These are phyloP conservation scores for Kluyveromyces wickerhamii DNA, from an alignment of 805 yeast species.

Conservation along the genomic window DNA sequence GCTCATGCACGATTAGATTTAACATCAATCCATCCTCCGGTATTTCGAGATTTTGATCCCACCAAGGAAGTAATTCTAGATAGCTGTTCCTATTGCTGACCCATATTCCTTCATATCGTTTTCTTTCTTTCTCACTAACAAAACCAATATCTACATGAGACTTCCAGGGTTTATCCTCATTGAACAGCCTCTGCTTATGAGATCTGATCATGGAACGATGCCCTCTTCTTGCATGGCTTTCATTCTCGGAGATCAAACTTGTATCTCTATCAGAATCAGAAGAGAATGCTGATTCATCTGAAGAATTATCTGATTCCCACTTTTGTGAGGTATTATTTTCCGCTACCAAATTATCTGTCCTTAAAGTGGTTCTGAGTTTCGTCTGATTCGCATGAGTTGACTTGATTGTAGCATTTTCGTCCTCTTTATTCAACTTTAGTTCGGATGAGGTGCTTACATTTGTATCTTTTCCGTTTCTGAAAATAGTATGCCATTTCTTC, in stretches of 20 bases:
- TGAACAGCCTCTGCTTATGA: slow-evolving; percentile 39
- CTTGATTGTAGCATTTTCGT: background rate
- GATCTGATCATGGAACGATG: slow-evolving; percentile 6
- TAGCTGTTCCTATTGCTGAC: slow-evolving; percentile 74
- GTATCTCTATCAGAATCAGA: slow-evolving; percentile 1
- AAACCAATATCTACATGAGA: slow-evolving; percentile 55
- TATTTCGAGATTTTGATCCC: slow-evolving; percentile 19
- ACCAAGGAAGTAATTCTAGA: slow-evolving; percentile 33
- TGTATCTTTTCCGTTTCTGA: slow-evolving; percentile 3
- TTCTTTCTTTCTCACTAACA: slow-evolving; percentile 59
- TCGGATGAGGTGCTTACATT: slow-evolving; percentile 2
- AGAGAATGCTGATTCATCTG: slow-evolving; percentile 2
- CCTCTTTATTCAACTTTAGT: background rate
- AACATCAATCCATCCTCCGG: slow-evolving; percentile 30
- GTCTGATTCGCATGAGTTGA: slow-evolving; percentile 2
- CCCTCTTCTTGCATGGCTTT: slow-evolving; percentile 5
- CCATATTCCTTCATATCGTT: slow-evolving; percentile 92
- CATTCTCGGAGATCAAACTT: too few species aligned
- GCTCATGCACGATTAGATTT: slow-evolving; percentile 53
- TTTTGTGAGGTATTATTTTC: too few species aligned
- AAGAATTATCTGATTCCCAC: background rate
- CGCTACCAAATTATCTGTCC: slow-evolving; percentile 15
- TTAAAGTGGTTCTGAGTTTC: slow-evolving; percentile 24
- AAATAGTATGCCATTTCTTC: slow-evolving; percentile 5
- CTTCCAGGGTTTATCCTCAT: slow-evolving; percentile 93